These are phyloP conservation scores for Pseudogymnoascus sp. DNA, from an alignment of 2,329 filamentous ascomycete genomes.

Conservation along the genomic window DNA sequence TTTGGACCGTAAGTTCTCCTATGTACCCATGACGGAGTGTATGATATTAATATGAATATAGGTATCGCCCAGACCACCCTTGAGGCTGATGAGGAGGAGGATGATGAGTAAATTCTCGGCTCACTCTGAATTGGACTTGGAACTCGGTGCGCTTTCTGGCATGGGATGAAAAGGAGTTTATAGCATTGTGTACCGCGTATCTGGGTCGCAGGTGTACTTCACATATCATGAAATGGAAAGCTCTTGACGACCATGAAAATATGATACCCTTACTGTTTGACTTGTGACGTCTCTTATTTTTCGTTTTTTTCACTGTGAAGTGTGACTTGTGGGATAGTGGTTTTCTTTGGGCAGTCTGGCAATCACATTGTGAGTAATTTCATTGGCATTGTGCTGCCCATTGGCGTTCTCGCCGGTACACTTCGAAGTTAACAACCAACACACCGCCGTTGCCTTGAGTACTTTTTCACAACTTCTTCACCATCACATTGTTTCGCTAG, in stretches of 20 bases:
- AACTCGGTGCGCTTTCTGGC: conserved; percentile 8
- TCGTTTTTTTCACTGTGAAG: background rate
- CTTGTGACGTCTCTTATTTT: background rate
- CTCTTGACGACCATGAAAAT: conserved; percentile 9
- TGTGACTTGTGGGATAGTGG: background rate
- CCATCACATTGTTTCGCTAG: background rate
- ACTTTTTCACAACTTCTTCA: background rate
- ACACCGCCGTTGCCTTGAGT: no score
- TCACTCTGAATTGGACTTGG: conserved; percentile 8
- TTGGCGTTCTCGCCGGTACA: background rate
- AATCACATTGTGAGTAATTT: background rate
- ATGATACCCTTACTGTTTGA: background rate
- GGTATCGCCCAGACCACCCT: conserved; percentile 74
- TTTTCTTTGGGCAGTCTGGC: background rate
- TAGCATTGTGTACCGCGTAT: conserved; percentile 6
- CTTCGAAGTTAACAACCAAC: no score
- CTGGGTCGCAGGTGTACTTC: conserved; percentile 8
- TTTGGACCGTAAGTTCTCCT: conserved; percentile 68
- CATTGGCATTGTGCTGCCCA: background rate
- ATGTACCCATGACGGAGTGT: background rate
- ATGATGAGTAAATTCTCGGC: conserved; percentile 35
- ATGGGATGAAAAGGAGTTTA: conserved; percentile 9
- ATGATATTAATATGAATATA: conserved; percentile 20
- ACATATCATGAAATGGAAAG: conserved; percentile 10
- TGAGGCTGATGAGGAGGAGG: conserved; percentile 65